Evolutionary conservation across 306 rosid species (phyloP).

Genomic region (Vachellia pachyceras): DNA sequence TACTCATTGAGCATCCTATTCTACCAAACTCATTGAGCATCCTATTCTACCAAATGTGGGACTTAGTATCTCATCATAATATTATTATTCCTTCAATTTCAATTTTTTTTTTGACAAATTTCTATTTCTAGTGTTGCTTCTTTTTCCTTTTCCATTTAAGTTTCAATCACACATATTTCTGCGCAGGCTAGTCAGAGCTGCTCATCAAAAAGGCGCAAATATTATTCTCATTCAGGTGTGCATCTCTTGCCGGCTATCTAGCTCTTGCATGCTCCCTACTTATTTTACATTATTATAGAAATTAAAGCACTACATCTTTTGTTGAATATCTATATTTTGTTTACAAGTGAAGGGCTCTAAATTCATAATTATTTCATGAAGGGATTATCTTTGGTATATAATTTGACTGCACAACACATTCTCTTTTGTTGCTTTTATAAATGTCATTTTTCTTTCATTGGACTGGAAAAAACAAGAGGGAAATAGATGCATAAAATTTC

Average conservation of each 20-base stretch:
- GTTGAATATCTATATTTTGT: not conserved
- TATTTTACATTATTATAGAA: not conserved
- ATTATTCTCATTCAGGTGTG: slow-evolving; percentile 90
- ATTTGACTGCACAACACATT: not conserved
- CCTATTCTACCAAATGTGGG: no score
- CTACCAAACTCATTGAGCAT: no score
- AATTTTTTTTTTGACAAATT: no score
- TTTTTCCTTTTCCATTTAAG: slow-evolving; percentile 2
- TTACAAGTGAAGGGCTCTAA: slow-evolving; percentile 1
- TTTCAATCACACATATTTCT: slow-evolving; percentile 10
- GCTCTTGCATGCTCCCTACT: slow-evolving; percentile 16
- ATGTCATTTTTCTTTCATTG: not conserved
- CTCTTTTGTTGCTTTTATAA: not conserved
- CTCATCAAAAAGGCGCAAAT: slow-evolving; percentile 83
- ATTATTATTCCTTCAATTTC: no score
- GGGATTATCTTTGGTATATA: not conserved
- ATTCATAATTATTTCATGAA: not conserved
- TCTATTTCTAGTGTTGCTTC: not conserved
- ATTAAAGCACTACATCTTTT: not conserved
- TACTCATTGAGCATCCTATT: no score
- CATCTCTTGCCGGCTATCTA: slow-evolving; percentile 1
- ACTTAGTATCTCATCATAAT: no score
- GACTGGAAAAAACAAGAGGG: not conserved
- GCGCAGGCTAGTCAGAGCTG: slow-evolving; percentile 86
- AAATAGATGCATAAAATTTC: not conserved